Conservation (phyloP, 176 grass and related monocot genomes). For the Bonia amplexicaulis region DNA sequence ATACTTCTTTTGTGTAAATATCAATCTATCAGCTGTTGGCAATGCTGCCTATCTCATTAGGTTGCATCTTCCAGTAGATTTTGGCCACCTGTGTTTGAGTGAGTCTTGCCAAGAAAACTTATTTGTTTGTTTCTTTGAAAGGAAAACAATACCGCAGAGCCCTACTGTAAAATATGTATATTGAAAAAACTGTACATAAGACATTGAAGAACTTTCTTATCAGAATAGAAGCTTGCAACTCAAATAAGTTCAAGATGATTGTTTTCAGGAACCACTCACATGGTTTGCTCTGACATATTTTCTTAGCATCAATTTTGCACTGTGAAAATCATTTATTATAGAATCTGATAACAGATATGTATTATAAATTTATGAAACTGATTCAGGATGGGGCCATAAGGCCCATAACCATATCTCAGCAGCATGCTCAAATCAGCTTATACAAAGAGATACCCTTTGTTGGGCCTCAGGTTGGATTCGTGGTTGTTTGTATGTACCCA, state of each 20-base stretch:
- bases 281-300: neutral
- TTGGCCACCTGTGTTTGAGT: neutral
- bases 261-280: neutral
- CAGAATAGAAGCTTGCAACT: neutral
- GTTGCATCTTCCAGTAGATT: constrained; percentile 5
- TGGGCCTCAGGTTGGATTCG: neutral
- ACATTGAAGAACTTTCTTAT: neutral
- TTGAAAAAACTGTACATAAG: neutral
- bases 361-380: neutral
- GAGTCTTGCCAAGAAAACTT: neutral
- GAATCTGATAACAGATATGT: neutral
- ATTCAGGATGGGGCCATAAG: neutral
- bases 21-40: neutral
- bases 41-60: neutral
- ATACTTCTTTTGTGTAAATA: neutral
- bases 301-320: neutral
- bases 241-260: neutral
- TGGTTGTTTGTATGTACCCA: constrained; percentile 1
- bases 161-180: constrained; percentile 3
- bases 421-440: neutral
- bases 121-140: neutral
- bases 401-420: neutral
- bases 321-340: neutral
- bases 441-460: neutral
- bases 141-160: neutral